phyloP scores from a whole-genome alignment of 1,139 yeast genomes.

The Casaregolazyma lundiana region DNA sequence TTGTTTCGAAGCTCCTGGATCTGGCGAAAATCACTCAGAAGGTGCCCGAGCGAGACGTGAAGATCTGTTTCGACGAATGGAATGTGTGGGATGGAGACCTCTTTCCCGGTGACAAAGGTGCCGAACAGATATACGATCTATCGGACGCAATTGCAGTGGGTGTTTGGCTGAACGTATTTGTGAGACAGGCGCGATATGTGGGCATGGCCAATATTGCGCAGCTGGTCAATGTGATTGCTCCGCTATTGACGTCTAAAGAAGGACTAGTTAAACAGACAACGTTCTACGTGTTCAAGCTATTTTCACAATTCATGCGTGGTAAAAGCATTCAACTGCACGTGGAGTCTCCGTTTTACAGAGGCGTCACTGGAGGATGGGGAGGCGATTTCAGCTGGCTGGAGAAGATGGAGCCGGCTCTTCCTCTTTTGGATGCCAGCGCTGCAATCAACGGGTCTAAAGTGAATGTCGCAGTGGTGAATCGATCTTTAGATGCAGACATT shows the following conservation, averaged over 20 bases:
- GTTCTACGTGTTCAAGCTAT: conserved; percentile 31
- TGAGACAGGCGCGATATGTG: conserved; percentile 31
- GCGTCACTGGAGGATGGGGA: conserved; percentile 25
- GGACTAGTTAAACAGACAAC: conserved; percentile 33
- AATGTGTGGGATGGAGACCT: conserved; percentile 36
- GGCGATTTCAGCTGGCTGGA: conserved; percentile 22
- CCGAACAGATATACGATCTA: conserved; percentile 33
- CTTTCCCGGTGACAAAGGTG: conserved; percentile 23
- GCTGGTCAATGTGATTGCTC: conserved; percentile 36
- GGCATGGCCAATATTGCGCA: conserved; percentile 38
- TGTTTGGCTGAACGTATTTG: conserved; percentile 36
- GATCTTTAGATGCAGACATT: conserved; percentile 27
- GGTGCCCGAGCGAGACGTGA: conserved; percentile 22
- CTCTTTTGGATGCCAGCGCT: conserved; percentile 29
- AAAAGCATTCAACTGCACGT: conserved; percentile 31
- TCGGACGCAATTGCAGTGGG: conserved; percentile 36
- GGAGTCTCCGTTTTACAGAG: conserved; percentile 29
- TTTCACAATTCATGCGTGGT: conserved; percentile 35
- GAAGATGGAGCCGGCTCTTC: conserved; percentile 17
- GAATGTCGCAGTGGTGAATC: conserved; percentile 33
- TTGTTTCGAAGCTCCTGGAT: conserved; percentile 31
- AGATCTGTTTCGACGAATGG: conserved; percentile 38
- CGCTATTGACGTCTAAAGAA: conserved; percentile 32
- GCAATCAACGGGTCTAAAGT: conserved; percentile 21
- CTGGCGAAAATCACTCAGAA: conserved; percentile 27